These are phyloP conservation scores for Leptographium procerum DNA, from an alignment of 2,329 filamentous ascomycete species.

Conservation along the genomic window DNA sequence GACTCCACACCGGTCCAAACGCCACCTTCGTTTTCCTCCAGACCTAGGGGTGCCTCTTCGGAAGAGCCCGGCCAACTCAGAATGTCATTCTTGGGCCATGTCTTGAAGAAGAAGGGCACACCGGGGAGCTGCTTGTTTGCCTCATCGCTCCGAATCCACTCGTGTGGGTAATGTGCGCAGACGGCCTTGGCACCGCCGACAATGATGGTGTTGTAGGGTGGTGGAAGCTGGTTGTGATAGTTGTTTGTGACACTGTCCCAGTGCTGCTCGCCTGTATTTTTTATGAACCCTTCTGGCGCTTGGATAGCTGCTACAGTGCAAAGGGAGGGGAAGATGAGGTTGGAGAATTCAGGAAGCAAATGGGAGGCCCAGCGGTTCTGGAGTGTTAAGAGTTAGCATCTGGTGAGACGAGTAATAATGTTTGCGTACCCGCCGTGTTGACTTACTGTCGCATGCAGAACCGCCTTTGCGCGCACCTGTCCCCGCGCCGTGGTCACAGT, in stretches of 20 bases:
- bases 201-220: conserved; percentile 1
- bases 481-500: conserved; percentile 59
- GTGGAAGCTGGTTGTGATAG: conserved; percentile 5
- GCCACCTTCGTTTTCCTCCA: background rate
- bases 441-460: conserved; percentile 57
- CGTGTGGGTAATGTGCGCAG: background rate
- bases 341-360: conserved; percentile 55
- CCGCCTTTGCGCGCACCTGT: conserved; percentile 43
- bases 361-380: conserved; percentile 76
- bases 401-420: background rate
- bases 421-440: background rate
- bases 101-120: background rate
- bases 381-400: background rate
- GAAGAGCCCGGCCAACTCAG: background rate
- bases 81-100: background rate
- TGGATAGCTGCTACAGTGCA: conserved; percentile 45
- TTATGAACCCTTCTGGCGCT: conserved; percentile 3
- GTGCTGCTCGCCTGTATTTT: conserved; percentile 4
- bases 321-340: conserved; percentile 63
- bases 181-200: conserved; percentile 5
- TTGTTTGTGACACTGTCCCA: conserved; percentile 3
- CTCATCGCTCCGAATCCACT: background rate
- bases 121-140: conserved; percentile 1
- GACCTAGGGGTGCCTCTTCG: background rate
- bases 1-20: conserved; percentile 3